These are phyloP conservation scores for Casuarina equisetifolia DNA, from an alignment of 306 rosid genomes.

Conservation along the genomic window DNA sequence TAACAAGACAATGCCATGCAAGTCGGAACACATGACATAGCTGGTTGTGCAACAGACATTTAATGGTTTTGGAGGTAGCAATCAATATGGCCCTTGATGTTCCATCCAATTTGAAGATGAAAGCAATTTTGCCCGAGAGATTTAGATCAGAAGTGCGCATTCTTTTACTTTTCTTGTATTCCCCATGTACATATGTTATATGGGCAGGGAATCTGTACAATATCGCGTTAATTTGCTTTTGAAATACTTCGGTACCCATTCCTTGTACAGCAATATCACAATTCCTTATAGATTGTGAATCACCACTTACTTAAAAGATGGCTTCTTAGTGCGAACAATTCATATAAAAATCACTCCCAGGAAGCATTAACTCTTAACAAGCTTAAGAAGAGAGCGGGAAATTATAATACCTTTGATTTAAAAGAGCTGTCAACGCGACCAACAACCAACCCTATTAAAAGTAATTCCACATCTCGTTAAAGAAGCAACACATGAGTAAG, in stretches of 20 bases:
- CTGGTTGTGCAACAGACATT: neutral
- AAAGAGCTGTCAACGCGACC: slow-evolving; percentile 31
- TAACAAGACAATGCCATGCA: slow-evolving; percentile 1
- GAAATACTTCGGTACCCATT: too few relatives aligned
- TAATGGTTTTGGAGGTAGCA: neutral
- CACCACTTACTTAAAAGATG: neutral
- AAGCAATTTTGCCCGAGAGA: neutral
- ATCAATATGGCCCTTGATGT: neutral
- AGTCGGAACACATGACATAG: neutral
- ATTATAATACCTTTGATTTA: slow-evolving; percentile 37
- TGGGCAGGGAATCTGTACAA: neutral
- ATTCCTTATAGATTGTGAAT: too few relatives aligned
- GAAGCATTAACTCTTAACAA: neutral
- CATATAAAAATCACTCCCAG: neutral
- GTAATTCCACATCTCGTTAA: slow-evolving; percentile 30
- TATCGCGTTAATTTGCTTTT: neutral
- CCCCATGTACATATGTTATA: neutral
- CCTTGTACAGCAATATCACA: too few relatives aligned
- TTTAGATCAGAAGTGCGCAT: neutral
- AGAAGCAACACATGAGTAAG: slow-evolving; percentile 1
- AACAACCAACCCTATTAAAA: slow-evolving; percentile 43
- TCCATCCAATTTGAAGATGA: neutral
- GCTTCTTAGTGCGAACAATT: neutral
- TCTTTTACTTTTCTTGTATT: neutral
- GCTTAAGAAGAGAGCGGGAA: slow-evolving; percentile 10